These are phyloP conservation scores for Leccinum obscurum DNA, from an alignment of 768 basidiomycete species.

Conservation along the genomic window DNA sequence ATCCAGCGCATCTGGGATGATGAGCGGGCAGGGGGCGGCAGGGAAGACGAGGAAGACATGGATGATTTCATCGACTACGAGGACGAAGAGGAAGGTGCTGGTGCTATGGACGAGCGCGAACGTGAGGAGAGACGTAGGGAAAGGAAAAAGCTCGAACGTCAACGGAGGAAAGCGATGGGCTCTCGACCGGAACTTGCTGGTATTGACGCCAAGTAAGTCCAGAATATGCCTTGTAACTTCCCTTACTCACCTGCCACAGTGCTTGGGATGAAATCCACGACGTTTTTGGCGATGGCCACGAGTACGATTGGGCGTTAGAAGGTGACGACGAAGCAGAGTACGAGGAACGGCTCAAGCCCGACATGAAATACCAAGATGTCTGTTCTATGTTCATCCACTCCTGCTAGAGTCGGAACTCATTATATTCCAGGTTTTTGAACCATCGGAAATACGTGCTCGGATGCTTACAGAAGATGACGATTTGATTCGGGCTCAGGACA, in stretches of 20 bases:
- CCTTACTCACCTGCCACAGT: slow-evolving; percentile 41
- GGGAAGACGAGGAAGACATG: slow-evolving; percentile 63
- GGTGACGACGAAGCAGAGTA: slow-evolving; percentile 66
- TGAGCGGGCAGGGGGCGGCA: slow-evolving; percentile 47
- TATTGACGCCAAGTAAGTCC: slow-evolving; percentile 78
- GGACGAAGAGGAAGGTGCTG: slow-evolving; percentile 79
- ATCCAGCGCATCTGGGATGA: slow-evolving; percentile 82
- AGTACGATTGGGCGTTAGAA: slow-evolving; percentile 92
- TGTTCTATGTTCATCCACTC: slow-evolving; percentile 17
- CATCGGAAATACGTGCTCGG: slow-evolving; percentile 88
- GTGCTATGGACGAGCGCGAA: slow-evolving; percentile 73
- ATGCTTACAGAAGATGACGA: slow-evolving; percentile 94
- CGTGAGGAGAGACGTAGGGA: slow-evolving; percentile 74
- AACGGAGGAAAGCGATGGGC: slow-evolving; percentile 64
- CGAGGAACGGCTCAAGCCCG: slow-evolving; percentile 55
- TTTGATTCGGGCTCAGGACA: slow-evolving; percentile 83
- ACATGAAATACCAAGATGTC: slow-evolving; percentile 87
- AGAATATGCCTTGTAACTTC: neutral
- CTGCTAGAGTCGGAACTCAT: slow-evolving; percentile 6
- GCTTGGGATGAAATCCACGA: slow-evolving; percentile 90
- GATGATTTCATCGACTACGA: slow-evolving; percentile 79
- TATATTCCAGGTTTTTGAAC: slow-evolving; percentile 84
- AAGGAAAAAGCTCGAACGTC: slow-evolving; percentile 58
- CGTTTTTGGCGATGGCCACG: slow-evolving; percentile 64
- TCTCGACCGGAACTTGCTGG: slow-evolving; percentile 72